A percentile compares a stretch with the other conserved stretches of the same genome.
These are phyloP conservation scores for Cryptosporidium ryanae DNA, from an alignment of 169 alveolate species.

Conservation along the genomic window DNA sequence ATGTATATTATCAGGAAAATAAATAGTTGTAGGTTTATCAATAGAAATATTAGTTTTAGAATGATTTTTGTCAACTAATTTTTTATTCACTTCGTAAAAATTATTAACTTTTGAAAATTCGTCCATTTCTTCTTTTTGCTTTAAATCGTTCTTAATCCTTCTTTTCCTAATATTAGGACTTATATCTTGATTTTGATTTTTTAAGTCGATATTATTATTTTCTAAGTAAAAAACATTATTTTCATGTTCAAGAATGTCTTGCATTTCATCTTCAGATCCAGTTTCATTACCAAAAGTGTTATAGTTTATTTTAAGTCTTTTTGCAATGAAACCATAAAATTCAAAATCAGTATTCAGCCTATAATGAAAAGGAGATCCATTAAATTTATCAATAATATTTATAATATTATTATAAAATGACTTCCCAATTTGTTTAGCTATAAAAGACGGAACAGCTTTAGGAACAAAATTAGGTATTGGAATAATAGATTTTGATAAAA, in stretches of 20 bases:
- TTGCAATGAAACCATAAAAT: slow-evolving; percentile 37
- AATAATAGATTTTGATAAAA: slow-evolving; percentile 50
- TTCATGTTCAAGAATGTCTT: not conserved
- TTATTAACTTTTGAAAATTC: not conserved
- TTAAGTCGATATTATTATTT: not conserved
- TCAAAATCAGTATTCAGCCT: slow-evolving; percentile 30
- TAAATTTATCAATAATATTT: slow-evolving; percentile 34
- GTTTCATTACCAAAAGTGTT: no score
- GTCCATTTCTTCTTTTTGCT: slow-evolving; percentile 31
- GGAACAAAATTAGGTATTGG: slow-evolving; percentile 64
- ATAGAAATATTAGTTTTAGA: no score
- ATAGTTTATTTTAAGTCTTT: slow-evolving; percentile 30
- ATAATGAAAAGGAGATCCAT: slow-evolving; percentile 50
- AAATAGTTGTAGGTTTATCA: no score
- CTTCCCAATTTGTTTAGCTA: slow-evolving; percentile 65
- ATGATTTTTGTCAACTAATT: no score
- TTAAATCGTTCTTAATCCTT: slow-evolving; percentile 16
- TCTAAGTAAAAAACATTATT: not conserved
- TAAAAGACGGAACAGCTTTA: slow-evolving; percentile 69
- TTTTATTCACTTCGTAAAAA: no score
- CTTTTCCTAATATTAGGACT: slow-evolving; percentile 29
- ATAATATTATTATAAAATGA: slow-evolving; percentile 48
- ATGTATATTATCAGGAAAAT: no score
- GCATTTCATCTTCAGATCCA: not conserved
- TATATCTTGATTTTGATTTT: not conserved